Percentiles rank a stretch among this genome's conserved stretches.
Conservation (phyloP, 2,329 filamentous ascomycete genomes). For the Penicillium verrucosum region DNA sequence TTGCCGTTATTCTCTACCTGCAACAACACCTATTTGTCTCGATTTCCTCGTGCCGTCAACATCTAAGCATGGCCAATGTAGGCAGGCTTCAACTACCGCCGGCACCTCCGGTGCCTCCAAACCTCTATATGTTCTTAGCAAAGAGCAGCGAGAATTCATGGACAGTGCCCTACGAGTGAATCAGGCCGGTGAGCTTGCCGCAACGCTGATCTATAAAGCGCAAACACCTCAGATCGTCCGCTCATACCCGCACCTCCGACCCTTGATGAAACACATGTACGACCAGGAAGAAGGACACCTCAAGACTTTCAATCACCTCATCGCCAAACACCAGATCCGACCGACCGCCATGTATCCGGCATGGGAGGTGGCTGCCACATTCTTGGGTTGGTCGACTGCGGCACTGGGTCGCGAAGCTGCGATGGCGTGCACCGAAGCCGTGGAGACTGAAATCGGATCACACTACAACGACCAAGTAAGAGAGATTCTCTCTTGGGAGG, state of each 20-base stretch:
- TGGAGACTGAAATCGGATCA: slow-evolving; percentile 94
- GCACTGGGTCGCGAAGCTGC: slow-evolving; percentile 87
- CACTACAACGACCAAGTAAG: slow-evolving; percentile 95
- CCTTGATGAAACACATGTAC: slow-evolving; percentile 97
- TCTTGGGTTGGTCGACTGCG: slow-evolving; percentile 84
- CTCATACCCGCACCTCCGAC: slow-evolving; percentile 80
- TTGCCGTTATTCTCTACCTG: slow-evolving; percentile 7
- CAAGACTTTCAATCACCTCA: slow-evolving; percentile 74
- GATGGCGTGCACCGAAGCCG: slow-evolving; percentile 98
- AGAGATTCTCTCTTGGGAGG: slow-evolving; percentile 74
- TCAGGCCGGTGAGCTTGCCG: slow-evolving; percentile 95
- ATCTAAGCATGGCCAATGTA: slow-evolving; percentile 25
- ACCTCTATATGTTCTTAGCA: slow-evolving; percentile 58
- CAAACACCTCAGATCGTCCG: slow-evolving; percentile 79
- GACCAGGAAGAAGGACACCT: slow-evolving; percentile 91
- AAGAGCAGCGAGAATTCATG: slow-evolving; percentile 70
- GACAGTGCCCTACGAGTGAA: slow-evolving; percentile 87
- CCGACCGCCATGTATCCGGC: slow-evolving; percentile 90
- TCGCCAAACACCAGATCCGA: slow-evolving; percentile 82
- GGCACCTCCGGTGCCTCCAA: slow-evolving; percentile 29
- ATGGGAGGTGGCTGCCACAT: slow-evolving; percentile 76
- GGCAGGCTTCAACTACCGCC: slow-evolving; percentile 26
- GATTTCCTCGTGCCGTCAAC: slow-evolving; percentile 38
- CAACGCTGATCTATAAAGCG: slow-evolving; percentile 86
- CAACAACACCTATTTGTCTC: slow-evolving; percentile 28